Evolutionary conservation across 1,139 yeast genomes (phyloP).

Genomic region (Suhomyces coccinellae): DNA sequence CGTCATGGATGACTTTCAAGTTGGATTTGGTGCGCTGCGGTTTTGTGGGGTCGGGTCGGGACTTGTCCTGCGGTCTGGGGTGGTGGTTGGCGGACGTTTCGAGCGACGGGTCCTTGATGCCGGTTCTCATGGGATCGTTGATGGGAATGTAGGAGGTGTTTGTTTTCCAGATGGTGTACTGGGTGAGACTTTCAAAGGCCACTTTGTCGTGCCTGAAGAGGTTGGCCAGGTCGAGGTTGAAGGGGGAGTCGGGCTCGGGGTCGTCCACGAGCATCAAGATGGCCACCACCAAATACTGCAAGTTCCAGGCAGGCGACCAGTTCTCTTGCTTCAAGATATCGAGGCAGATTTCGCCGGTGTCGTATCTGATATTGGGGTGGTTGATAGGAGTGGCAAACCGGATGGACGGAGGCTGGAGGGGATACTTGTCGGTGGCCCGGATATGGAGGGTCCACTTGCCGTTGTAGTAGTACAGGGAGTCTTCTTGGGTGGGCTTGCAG

Average conservation of each 20-base stretch:
- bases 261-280: constrained; percentile 65
- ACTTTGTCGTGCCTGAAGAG: constrained; percentile 52
- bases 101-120: constrained; percentile 7
- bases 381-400: constrained; percentile 65
- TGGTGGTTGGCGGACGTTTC: background rate
- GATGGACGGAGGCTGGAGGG: constrained; percentile 67
- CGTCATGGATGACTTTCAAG: constrained; percentile 24
- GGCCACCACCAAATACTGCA: constrained; percentile 69
- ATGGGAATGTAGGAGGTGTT: constrained; percentile 19
- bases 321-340: constrained; percentile 63
- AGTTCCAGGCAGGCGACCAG: constrained; percentile 93
- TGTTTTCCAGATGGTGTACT: constrained; percentile 56
- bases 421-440: constrained; percentile 56
- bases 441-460: constrained; percentile 63
- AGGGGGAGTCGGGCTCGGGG: constrained; percentile 86
- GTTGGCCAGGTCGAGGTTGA: constrained; percentile 86
- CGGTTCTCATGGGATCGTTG: constrained; percentile 8
- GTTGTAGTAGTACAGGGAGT: constrained; percentile 46
- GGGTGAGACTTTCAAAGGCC: constrained; percentile 64
- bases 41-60: background rate
- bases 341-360: constrained; percentile 68
- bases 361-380: constrained; percentile 70
- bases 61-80: constrained; percentile 6
- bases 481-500: constrained; percentile 49
- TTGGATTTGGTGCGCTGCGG: constrained; percentile 10